Evolutionary conservation across 345 rosid species (phyloP).

Genomic region (Brassica napus): Da-Ae NC_063442.1:34818001-34818500

Average conservation of each 20-base stretch:
- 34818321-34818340: too few relatives aligned
- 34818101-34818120: not conserved
- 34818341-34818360: too few relatives aligned
- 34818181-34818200: conserved; percentile 4
- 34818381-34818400: too few relatives aligned
- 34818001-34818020: not conserved
- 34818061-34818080: conserved; percentile 5
- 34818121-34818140: conserved; percentile 9
- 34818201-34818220: conserved; percentile 22
- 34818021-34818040: not conserved
- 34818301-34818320: conserved; percentile 8
- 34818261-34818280: not conserved
- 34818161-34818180: conserved; percentile 11
- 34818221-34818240: conserved; percentile 8
- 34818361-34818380: too few relatives aligned
- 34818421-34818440: too few relatives aligned
- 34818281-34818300: conserved; percentile 12
- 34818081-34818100: conserved; percentile 17
- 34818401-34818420: too few relatives aligned
- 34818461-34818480: too few relatives aligned
- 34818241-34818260: conserved; percentile 23
- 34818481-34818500: too few relatives aligned
- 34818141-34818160: conserved; percentile 9
- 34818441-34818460: too few relatives aligned
- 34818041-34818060: conserved; percentile 15